Base-by-base conservation (phyloP, 2,329 filamentous ascomycete genomes). In the Botrytis sinoallii region DNA sequence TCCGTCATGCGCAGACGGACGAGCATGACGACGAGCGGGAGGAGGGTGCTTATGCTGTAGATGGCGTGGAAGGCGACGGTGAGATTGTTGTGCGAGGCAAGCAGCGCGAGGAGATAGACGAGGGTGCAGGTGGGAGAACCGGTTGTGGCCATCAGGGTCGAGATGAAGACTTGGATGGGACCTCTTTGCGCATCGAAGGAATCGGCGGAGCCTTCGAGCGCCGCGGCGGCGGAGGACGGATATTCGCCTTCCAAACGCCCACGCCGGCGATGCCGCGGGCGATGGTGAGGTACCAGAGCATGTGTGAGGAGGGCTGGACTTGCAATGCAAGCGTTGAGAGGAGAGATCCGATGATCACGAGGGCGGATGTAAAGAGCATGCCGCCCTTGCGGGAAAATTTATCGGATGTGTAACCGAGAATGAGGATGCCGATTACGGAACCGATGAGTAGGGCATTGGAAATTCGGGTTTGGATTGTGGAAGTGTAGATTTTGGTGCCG, bases 201-300 rank as follows among this genome's bases (percentile, higher is more conserved):
- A 52, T 81, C 78, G 57, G 83, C 79, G 3, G 80, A 81, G 48
- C 82, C 81, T 71, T 83, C 82, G 9, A 83, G 75, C 0, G 81
- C 82, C 3, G 82, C 82, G 2, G 81, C 81, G 4, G 82, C 82
- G n/a, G 81, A 81, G 0, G 81, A 79, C 42, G 82, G 82, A 73
- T 83, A 83, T 76, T 83, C 82, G 5, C 82, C 82, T 0, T 82
- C 82, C n/a, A n/a, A 5, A 83, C 81, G 6, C 82, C 82, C 20
- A 83, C 82, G 0, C 82, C 82, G 42, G 80, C 79, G 42, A 83
- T 81, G 0, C 82, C 82, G 6, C 82, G 80, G 10, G 81, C 82
- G 1, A 82, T 75, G 14, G 82, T 81, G 57, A 83, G 79, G 72
- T 78, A 83, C 82, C 82, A 83, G 12, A 83, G 75, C 80, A 83